phyloP scores from a whole-genome alignment of 2,329 filamentous ascomycete species.

The Colletotrichum lindemuthianum region DNA sequence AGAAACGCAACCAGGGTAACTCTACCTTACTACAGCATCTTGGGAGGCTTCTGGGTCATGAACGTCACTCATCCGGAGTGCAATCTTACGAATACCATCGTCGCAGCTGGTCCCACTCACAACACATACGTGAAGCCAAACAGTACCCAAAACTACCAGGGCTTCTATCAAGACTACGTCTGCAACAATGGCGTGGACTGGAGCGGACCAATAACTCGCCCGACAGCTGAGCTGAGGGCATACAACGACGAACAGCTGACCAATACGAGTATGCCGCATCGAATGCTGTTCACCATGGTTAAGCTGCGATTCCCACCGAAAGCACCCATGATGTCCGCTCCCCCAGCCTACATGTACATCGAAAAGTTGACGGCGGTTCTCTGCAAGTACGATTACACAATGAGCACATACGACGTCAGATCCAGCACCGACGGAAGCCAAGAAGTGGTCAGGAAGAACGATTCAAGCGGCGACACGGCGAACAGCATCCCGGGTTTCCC shows the following conservation, averaged over 20 bases:
- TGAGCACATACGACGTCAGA: constrained; percentile 26
- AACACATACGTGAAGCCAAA: constrained; percentile 39
- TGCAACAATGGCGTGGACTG: constrained; percentile 40
- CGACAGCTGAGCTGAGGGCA: neutral
- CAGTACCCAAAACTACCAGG: constrained; percentile 43
- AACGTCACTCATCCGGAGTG: constrained; percentile 40
- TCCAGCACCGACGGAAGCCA: constrained; percentile 34
- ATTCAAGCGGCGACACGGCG: neutral
- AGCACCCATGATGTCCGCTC: neutral
- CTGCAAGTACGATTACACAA: constrained; percentile 38
- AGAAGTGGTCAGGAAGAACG: constrained; percentile 11
- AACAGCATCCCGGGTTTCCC: constrained; percentile 32
- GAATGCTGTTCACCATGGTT: constrained; percentile 38
- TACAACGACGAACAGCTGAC: constrained; percentile 34
- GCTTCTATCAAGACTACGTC: constrained; percentile 38
- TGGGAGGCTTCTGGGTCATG: constrained; percentile 38
- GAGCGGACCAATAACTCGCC: constrained; percentile 16
- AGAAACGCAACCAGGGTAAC: constrained; percentile 36
- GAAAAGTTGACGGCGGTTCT: constrained; percentile 37
- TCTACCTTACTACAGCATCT: constrained; percentile 40
- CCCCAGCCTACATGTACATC: constrained; percentile 37
- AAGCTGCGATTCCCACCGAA: constrained; percentile 36
- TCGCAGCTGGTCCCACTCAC: constrained; percentile 40
- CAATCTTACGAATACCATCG: constrained; percentile 39
- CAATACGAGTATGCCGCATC: constrained; percentile 39